Conservation (phyloP, 768 basidiomycete species). For the Psilocybe cyanescens region DNA sequence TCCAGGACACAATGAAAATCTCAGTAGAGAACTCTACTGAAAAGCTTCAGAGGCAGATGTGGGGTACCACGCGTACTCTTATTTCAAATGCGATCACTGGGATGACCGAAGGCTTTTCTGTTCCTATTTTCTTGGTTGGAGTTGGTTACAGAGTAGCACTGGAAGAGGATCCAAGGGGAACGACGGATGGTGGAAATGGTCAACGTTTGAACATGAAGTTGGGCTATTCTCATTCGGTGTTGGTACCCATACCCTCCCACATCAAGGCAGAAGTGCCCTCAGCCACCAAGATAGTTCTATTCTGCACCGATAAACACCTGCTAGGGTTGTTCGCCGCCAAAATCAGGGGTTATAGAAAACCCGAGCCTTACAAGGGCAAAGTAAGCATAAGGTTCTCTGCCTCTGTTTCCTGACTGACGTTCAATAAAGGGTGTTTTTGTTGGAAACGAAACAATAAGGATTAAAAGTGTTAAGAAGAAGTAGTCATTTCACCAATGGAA, state of each 20-base stretch:
- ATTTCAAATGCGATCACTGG: conserved; percentile 90
- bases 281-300: conserved; percentile 83
- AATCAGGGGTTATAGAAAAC: conserved; percentile 82
- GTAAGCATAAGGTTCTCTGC: conserved; percentile 46
- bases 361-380: conserved; percentile 98
- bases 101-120: conserved; percentile 85
- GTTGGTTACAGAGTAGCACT: conserved; percentile 91
- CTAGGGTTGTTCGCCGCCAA: conserved; percentile 89
- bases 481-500: conserved; percentile 42
- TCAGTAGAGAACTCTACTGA: conserved; percentile 67
- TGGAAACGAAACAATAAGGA: conserved; percentile 88
- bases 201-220: conserved; percentile 88
- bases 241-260: conserved; percentile 78
- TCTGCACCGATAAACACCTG: conserved; percentile 86
- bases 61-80: conserved; percentile 93
- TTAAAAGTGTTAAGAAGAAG: conserved; percentile 96
- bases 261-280: conserved; percentile 81
- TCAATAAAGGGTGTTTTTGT: conserved; percentile 83
- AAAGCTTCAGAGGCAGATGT: conserved; percentile 85
- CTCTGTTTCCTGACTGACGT: background rate
- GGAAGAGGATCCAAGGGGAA: conserved; percentile 77
- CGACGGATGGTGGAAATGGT: conserved; percentile 57
- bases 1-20: conserved; percentile 42
- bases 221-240: conserved; percentile 88
- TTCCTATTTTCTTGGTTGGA: conserved; percentile 88